Evolutionary conservation across 352 stramenopile species (phyloP), one percentile per base, ranked within the genome.

Genomic region (Globisporangium abappressorium): DNA sequence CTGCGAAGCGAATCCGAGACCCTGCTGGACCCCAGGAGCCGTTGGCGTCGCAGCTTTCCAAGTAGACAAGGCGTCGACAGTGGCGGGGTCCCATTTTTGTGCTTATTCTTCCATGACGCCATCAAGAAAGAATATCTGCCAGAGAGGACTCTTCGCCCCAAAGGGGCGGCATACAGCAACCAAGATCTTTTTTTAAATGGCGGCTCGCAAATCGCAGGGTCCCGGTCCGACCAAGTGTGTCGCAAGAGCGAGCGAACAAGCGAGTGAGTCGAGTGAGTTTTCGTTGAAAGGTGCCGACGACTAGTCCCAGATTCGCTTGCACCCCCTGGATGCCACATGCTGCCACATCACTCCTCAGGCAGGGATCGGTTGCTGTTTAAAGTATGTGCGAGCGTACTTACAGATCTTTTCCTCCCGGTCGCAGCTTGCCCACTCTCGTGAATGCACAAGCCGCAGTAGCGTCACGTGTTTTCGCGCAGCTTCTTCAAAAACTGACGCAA

Each of bases 1-100:
- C 24, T 65, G 33, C 11, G 36, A 30, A 54, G 28, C 62, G 62
- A 54, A 62, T 67, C 2, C 51, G 34, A 43, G 51, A 36, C 43
- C 12, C 43, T 12, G 24, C 22, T 54, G 15, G 14, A 49, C 43
- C n/a, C 30, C 8, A 61, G 8, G 28, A 65, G 60, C 60, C 60
- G 60, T 65, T 65, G 30, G 28, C 24, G 26, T 54, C 28, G 43
- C 46, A 57, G 55, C 8, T 61, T 61, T 46, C 20, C 22, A 28
- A 30, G 18, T 28, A 61, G 55, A 61, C 30, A 61, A 61, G 55
- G 55, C 55, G 30, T 26, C 51, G 22, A 57, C 51, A 15, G 20
- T 14, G 51, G 9, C 5, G 9, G 8, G 20, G 18, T 47, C 20
- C 20, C 55, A 47, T 34, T 47, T 47, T 43, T 61, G 20, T 43